phyloP scores from a whole-genome alignment of 768 basidiomycete genomes.

The Xerocomus potaroensis region DNA sequence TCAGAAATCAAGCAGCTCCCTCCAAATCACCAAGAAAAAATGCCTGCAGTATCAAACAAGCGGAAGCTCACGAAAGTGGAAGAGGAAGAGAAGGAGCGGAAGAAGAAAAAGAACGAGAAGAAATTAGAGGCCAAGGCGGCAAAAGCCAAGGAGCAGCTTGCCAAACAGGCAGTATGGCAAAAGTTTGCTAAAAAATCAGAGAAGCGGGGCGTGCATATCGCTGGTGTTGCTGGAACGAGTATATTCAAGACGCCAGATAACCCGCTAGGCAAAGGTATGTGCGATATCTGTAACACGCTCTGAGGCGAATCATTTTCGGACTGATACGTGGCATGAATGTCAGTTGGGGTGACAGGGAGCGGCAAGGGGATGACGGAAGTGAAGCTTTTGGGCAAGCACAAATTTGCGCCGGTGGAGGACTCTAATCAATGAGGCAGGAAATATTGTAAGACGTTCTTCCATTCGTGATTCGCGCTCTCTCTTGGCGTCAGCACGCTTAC shows the following conservation, averaged over 20 bases:
- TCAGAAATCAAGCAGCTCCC: slow-evolving; percentile 70
- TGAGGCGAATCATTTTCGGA: not conserved
- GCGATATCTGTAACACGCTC: slow-evolving; percentile 25
- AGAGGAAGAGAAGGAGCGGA: slow-evolving; percentile 82
- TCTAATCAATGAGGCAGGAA: slow-evolving; percentile 26
- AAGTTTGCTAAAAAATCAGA: slow-evolving; percentile 94
- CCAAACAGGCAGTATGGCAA: slow-evolving; percentile 87
- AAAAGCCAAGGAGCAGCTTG: slow-evolving; percentile 84
- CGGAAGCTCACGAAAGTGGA: slow-evolving; percentile 76
- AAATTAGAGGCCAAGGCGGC: slow-evolving; percentile 78
- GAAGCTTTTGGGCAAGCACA: slow-evolving; percentile 66
- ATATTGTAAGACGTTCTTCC: too few species aligned
- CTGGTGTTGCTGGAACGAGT: slow-evolving; percentile 82
- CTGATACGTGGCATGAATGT: slow-evolving; percentile 14
- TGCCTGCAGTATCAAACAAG: slow-evolving; percentile 48
- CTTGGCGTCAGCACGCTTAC: slow-evolving; percentile 9
- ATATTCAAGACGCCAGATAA: slow-evolving; percentile 96
- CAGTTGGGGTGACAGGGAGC: slow-evolving; percentile 89
- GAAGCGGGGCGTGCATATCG: slow-evolving; percentile 89
- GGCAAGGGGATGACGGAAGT: slow-evolving; percentile 87
- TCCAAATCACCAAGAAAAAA: slow-evolving; percentile 45
- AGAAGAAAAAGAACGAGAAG: slow-evolving; percentile 96
- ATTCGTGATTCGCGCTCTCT: not conserved
- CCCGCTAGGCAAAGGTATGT: slow-evolving; percentile 76
- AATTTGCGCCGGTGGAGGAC: slow-evolving; percentile 56